Percentiles rank a stretch among this genome's conserved stretches.
These are phyloP conservation scores for Fusarium devonianum DNA, from an alignment of 2,329 filamentous ascomycete species.

Conservation along the genomic window DNA sequence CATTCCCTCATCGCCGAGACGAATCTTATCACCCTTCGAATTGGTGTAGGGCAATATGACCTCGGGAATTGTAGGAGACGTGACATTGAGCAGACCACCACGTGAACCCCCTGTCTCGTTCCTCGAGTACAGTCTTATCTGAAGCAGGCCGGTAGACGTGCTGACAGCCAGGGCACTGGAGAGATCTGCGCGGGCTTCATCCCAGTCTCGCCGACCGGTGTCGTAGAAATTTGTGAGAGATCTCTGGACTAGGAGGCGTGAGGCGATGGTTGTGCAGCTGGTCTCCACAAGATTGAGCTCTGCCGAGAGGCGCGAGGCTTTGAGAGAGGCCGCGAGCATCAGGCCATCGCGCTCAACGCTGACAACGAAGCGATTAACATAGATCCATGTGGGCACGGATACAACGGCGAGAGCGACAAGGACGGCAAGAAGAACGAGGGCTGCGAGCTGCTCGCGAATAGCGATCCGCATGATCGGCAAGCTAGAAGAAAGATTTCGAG, in stretches of 20 bases:
- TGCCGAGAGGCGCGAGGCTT: conserved; percentile 80
- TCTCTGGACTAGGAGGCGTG: conserved; percentile 66
- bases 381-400: conserved; percentile 76
- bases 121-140: conserved; percentile 76
- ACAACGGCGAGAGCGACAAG: conserved; percentile 79
- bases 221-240: conserved; percentile 61
- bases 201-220: conserved; percentile 65
- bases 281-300: conserved; percentile 82
- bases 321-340: conserved; percentile 82
- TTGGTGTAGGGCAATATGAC: conserved; percentile 69
- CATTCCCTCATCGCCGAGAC: conserved; percentile 66
- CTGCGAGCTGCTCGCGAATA: conserved; percentile 85
- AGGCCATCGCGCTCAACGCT: conserved; percentile 67
- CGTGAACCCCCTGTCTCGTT: conserved; percentile 64
- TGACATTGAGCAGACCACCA: conserved; percentile 70
- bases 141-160: conserved; percentile 66
- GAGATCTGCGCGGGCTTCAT: conserved; percentile 67
- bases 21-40: conserved; percentile 63
- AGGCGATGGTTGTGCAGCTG: conserved; percentile 74
- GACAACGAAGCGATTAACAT: conserved; percentile 62
- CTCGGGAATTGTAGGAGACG: conserved; percentile 55
- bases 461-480: conserved; percentile 75
- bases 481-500: conserved; percentile 32
- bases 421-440: conserved; percentile 78
- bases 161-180: conserved; percentile 71